Percentiles rank a stretch among this genome's conserved stretches.
Evolutionary conservation across 257 asterid genomes (phyloP).

Genomic region (Nicotiana sylvestris): DNA sequence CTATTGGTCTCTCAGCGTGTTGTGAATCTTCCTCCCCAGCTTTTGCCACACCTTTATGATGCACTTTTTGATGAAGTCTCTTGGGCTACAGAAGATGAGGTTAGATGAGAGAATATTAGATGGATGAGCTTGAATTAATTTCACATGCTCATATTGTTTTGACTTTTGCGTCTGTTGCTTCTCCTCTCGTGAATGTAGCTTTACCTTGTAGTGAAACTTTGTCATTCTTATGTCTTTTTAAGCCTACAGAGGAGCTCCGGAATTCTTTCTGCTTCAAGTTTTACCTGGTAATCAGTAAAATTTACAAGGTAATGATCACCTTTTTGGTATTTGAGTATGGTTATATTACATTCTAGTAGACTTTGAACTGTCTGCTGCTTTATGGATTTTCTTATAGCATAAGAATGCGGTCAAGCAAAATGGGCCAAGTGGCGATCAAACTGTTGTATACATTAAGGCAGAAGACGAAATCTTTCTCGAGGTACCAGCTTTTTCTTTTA

Average conservation of each 20-base stretch:
- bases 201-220: conserved; percentile 9
- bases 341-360: background rate
- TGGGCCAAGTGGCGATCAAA: conserved; percentile 43
- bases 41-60: conserved; percentile 87
- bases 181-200: background rate
- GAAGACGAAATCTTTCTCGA: conserved; percentile 72
- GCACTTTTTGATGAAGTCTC: conserved; percentile 81
- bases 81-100: conserved; percentile 99
- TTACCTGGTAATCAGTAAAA: conserved; percentile 71
- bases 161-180: background rate
- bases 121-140: conserved; percentile 13
- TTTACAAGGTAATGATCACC: conserved; percentile 53
- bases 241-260: conserved; percentile 80
- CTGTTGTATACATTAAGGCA: conserved; percentile 53
- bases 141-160: background rate
- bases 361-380: background rate
- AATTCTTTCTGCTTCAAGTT: conserved; percentile 62
- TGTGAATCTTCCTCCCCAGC: conserved; percentile 92
- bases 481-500: conserved; percentile 31
- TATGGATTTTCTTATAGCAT: conserved; percentile 35
- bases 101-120: conserved; percentile 24
- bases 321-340: background rate
- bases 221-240: conserved; percentile 22
- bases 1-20: conserved; percentile 81
- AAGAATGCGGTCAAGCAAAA: conserved; percentile 43